Conservation (phyloP, 2,329 filamentous ascomycete species). For the Lasiodiplodia hormozganensis region DNA sequence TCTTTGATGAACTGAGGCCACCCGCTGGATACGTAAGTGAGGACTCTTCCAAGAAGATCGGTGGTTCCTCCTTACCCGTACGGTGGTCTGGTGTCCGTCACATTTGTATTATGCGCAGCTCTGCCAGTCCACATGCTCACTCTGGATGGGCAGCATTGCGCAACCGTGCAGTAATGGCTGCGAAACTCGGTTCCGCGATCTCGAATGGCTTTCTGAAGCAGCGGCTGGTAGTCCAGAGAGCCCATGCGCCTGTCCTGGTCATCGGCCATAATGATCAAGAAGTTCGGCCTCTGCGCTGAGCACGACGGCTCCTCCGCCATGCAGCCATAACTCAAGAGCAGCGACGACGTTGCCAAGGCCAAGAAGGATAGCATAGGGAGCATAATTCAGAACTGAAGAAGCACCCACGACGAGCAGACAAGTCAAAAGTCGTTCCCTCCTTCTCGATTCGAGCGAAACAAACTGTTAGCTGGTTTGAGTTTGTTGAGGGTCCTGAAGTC, state of each 20-base stretch:
- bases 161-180: constrained; percentile 70
- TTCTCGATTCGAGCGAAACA: background rate
- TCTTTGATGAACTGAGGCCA: constrained; percentile 71
- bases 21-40: constrained; percentile 40
- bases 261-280: constrained; percentile 72
- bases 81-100: constrained; percentile 64
- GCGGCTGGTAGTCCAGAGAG: constrained; percentile 67
- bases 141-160: constrained; percentile 71
- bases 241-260: constrained; percentile 70
- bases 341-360: background rate
- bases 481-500: no score
- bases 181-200: constrained; percentile 65
- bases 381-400: background rate
- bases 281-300: constrained; percentile 51
- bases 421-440: background rate
- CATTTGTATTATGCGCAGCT: constrained; percentile 73
- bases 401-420: background rate
- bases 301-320: background rate
- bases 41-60: constrained; percentile 35
- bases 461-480: no score
- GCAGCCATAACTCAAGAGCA: background rate
- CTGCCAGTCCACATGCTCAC: constrained; percentile 71
- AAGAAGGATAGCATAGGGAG: background rate
- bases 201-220: constrained; percentile 62
- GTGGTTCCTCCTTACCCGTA: constrained; percentile 46